Evolutionary conservation across 768 basidiomycete genomes (phyloP).

Genomic region (Russula lepida): DNA sequence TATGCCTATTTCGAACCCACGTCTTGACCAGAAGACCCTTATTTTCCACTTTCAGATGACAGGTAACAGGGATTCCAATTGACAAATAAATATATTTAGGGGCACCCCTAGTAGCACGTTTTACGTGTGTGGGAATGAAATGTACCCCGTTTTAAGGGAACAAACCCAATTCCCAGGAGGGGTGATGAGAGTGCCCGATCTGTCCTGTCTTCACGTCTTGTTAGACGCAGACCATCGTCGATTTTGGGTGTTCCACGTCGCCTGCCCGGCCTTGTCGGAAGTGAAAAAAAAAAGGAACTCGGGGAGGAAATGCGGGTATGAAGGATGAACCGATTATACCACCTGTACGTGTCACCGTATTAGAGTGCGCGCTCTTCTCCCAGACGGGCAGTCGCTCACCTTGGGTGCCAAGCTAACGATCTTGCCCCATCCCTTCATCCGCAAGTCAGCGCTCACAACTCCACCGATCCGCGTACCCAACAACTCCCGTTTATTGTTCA

Average conservation of each 20-base stretch:
- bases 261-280: neutral
- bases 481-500: conserved; percentile 96
- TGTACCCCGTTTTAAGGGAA: neutral
- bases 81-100: neutral
- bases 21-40: neutral
- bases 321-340: neutral
- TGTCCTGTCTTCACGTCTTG: neutral
- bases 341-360: conserved; percentile 1
- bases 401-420: conserved; percentile 88
- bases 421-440: conserved; percentile 92
- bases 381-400: no score
- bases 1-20: neutral
- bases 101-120: neutral
- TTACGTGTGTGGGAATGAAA: conserved; percentile 11
- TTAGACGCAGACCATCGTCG: conserved; percentile 1
- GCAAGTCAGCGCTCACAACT: conserved; percentile 83
- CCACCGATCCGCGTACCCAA: conserved; percentile 91
- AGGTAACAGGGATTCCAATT: neutral
- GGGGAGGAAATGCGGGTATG: neutral
- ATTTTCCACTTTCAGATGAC: neutral
- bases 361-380: neutral
- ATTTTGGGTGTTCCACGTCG: neutral
- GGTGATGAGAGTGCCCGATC: conserved; percentile 3
- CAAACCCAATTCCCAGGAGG: neutral
- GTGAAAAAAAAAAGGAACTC: neutral